These are phyloP conservation scores for Penicillium palitans DNA, from an alignment of 2,329 filamentous ascomycete species.

Conservation along the genomic window DNA sequence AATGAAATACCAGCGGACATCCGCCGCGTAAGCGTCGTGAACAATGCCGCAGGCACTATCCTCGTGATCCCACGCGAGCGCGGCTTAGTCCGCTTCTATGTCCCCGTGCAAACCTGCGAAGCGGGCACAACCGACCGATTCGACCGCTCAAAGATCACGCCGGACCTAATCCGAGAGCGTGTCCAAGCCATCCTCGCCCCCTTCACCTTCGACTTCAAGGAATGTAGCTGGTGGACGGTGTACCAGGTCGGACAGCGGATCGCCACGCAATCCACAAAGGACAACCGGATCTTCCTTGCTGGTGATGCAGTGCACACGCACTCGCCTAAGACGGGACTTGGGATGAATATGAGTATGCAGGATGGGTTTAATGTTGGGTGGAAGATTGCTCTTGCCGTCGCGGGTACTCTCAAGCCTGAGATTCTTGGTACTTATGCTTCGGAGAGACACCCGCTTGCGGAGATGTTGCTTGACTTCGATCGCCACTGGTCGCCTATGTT, in stretches of 20 bases:
- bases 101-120: slow-evolving; percentile 23
- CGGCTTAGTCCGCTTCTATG: slow-evolving; percentile 24
- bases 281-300: slow-evolving; percentile 20
- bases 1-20: slow-evolving; percentile 49
- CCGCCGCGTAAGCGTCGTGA: slow-evolving; percentile 55
- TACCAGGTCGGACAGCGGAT: slow-evolving; percentile 28
- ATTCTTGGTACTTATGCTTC: slow-evolving; percentile 54
- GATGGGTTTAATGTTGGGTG: slow-evolving; percentile 57
- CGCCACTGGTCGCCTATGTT: slow-evolving; percentile 37
- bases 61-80: slow-evolving; percentile 30
- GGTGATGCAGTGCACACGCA: slow-evolving; percentile 29
- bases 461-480: slow-evolving; percentile 67
- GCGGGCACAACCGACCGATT: slow-evolving; percentile 10
- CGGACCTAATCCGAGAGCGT: slow-evolving; percentile 18
- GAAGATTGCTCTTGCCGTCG: slow-evolving; percentile 55
- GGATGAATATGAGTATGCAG: slow-evolving; percentile 50
- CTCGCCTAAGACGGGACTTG: slow-evolving; percentile 26
- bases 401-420: slow-evolving; percentile 38
- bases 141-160: slow-evolving; percentile 23
- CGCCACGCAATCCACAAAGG: slow-evolving; percentile 18
- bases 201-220: slow-evolving; percentile 22
- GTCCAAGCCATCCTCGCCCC: slow-evolving; percentile 21
- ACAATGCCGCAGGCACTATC: slow-evolving; percentile 53
- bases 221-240: slow-evolving; percentile 26
- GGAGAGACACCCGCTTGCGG: slow-evolving; percentile 61